Evolutionary conservation across 2,329 filamentous ascomycete genomes (phyloP).

Genomic region (Chaetomium olivaceum): DNA sequence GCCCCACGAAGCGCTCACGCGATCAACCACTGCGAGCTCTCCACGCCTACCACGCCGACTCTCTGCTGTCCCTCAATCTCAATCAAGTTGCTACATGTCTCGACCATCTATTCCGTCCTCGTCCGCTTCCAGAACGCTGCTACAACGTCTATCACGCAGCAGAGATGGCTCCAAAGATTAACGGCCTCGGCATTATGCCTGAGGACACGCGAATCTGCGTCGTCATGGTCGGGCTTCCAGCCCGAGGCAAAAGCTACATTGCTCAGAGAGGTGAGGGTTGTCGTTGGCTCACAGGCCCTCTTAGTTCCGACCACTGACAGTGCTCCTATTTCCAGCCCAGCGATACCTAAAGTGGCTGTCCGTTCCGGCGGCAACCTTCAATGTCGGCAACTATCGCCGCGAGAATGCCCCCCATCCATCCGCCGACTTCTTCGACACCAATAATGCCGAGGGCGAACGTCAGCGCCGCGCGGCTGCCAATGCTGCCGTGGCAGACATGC

Average conservation of each 20-base stretch:
- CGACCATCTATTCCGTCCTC: slow-evolving; percentile 20
- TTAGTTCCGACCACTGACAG: slow-evolving; percentile 16
- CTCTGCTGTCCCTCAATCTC: slow-evolving; percentile 6
- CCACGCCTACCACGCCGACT: slow-evolving; percentile 8
- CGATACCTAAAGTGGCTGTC: slow-evolving; percentile 97
- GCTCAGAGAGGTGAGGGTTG: slow-evolving; percentile 86
- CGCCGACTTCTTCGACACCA: slow-evolving; percentile 92
- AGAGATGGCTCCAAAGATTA: slow-evolving; percentile 54
- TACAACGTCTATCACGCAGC: slow-evolving; percentile 20
- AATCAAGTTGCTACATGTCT: slow-evolving; percentile 33
- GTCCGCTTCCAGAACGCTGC: slow-evolving; percentile 14
- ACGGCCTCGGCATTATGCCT: slow-evolving; percentile 76
- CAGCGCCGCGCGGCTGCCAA: slow-evolving; percentile 86
- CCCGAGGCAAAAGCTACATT: slow-evolving; percentile 94
- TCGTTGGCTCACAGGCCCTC: neutral
- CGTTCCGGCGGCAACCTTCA: slow-evolving; percentile 91
- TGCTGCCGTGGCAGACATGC: slow-evolving; percentile 90
- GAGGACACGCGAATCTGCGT: slow-evolving; percentile 97
- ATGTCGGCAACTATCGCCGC: slow-evolving; percentile 93
- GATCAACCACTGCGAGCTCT: slow-evolving; percentile 24
- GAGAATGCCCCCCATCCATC: slow-evolving; percentile 85
- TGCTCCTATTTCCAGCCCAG: slow-evolving; percentile 59
- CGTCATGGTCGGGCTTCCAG: slow-evolving; percentile 96
- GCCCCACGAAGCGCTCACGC: slow-evolving; percentile 29
- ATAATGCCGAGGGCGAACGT: slow-evolving; percentile 86